Base-by-base conservation (phyloP, 2,329 filamentous ascomycete genomes). In the Trichoderma aggressivum region DNA sequence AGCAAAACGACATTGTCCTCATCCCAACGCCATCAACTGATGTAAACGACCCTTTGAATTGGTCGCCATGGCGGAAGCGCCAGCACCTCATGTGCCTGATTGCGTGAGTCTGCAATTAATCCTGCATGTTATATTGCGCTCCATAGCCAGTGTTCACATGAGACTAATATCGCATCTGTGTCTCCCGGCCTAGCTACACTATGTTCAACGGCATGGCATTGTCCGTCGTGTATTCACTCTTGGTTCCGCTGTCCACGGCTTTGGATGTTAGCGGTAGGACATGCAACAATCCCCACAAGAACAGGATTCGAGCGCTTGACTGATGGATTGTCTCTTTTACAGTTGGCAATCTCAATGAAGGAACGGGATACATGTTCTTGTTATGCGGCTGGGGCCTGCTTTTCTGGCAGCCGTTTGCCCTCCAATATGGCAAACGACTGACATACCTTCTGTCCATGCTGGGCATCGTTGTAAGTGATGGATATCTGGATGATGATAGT, bases 41-140 rank as follows among this genome's bases (percentile, higher is more conserved):
- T 72, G 83, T 85, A 5, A 84, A 86, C 55, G 86, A 88, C 72
- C 86, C 86, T 3, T 78, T 88, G 39, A 88, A 86, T 71, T 86
- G 86, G 86, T 80, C 74, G 3, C 74, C 73, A 56, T 72, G 75
- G 2, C 75, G 78, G 2, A 80, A 79, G 65, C 28, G 75, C 0
- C 73, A 76, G 14, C 74, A 76, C 6, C 59, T 79, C 21, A 58
- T 76, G n/a, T 80, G 78, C 26, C 74, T 77, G 7, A 76, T 77
- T 39, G 55, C 80, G 80, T 80, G 66, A 74, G 78, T 58, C n/a
- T 18, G 24, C 14, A 8, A 3, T n/a, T n/a, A n/a, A n/a, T 28
- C n/a, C 30, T 26, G 18, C 18, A 32, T 10, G 24, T 14, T 8
- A 26, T 3, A 50, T 10, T 10, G 7, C 3, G n/a, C 6, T 18